These are phyloP conservation scores for Magnolia sinica DNA, from an alignment of 164 flowering plant species.

Conservation along the genomic window DNA sequence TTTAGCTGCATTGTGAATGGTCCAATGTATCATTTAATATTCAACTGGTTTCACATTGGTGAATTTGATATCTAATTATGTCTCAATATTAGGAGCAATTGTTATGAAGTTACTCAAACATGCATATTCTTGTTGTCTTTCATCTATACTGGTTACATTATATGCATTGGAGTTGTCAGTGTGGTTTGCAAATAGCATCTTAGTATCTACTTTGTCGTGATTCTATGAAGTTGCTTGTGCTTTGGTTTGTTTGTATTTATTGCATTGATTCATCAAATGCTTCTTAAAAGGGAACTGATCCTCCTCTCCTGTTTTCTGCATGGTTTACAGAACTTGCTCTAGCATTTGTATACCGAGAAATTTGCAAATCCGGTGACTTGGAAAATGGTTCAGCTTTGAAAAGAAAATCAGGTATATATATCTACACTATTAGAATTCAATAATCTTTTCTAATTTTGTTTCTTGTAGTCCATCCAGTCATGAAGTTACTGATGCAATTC, in stretches of 20 bases:
- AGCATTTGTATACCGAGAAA: slow-evolving; percentile 90
- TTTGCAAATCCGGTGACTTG: slow-evolving; percentile 21
- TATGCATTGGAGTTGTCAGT: too few relatives aligned
- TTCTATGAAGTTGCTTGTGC: background rate
- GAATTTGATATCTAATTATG: background rate
- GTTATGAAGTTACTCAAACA: too few relatives aligned
- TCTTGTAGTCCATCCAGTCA: background rate
- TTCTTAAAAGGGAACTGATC: background rate
- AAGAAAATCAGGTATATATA: slow-evolving; percentile 74
- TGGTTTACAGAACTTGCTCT: slow-evolving; percentile 58
- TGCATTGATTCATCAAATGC: background rate
- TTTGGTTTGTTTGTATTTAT: background rate
- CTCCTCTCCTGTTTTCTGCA: slow-evolving; percentile 1
- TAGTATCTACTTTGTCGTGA: background rate
- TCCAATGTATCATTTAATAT: background rate
- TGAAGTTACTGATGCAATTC: background rate
- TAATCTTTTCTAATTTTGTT: background rate
- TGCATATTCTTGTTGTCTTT: too few relatives aligned
- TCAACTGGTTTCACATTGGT: background rate
- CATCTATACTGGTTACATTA: too few relatives aligned
- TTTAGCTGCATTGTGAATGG: too few relatives aligned
- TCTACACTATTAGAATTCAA: background rate
- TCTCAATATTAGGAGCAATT: background rate
- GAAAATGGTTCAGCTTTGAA: slow-evolving; percentile 40
- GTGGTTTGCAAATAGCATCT: too few relatives aligned